Percentiles rank a stretch among this genome's conserved stretches.
Evolutionary conservation across 768 basidiomycete genomes (phyloP).

Genomic region (Boletellus ananas): DNA sequence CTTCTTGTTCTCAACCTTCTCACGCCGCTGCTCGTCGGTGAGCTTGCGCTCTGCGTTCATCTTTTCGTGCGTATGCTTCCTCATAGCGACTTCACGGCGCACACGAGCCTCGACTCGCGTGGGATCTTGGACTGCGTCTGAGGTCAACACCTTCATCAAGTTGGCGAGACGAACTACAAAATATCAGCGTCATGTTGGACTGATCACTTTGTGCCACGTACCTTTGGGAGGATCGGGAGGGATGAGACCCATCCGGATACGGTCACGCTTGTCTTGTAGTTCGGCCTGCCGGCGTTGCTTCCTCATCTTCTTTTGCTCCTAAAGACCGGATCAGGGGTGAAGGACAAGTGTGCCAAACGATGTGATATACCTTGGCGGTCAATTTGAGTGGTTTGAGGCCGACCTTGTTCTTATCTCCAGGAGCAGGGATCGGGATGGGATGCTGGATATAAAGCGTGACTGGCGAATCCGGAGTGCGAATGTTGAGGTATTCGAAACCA

Average conservation of each 20-base stretch:
- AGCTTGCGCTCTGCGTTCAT: constrained; percentile 91
- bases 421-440: constrained; percentile 93
- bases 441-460: constrained; percentile 93
- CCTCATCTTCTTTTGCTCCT: constrained; percentile 97
- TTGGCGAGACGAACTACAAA: constrained; percentile 83
- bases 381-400: constrained; percentile 85
- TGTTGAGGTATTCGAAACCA: constrained; percentile 57
- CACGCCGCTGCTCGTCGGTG: constrained; percentile 82
- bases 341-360: not conserved
- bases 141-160: constrained; percentile 95
- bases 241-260: constrained; percentile 92
- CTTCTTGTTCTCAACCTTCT: constrained; percentile 86
- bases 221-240: constrained; percentile 96
- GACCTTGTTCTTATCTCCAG: constrained; percentile 77
- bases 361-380: constrained; percentile 67
- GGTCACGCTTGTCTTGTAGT: constrained; percentile 90
- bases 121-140: constrained; percentile 95
- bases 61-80: constrained; percentile 87
- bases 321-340: constrained; percentile 2
- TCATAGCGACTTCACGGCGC: constrained; percentile 85
- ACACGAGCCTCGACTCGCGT: constrained; percentile 97
- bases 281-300: constrained; percentile 84
- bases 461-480: constrained; percentile 64
- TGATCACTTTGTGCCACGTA: constrained; percentile 25
- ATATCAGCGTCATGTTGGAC: not conserved